phyloP scores from a whole-genome alignment of 1,139 yeast genomes.

The Geotrichum citri-aurantii region DNA sequence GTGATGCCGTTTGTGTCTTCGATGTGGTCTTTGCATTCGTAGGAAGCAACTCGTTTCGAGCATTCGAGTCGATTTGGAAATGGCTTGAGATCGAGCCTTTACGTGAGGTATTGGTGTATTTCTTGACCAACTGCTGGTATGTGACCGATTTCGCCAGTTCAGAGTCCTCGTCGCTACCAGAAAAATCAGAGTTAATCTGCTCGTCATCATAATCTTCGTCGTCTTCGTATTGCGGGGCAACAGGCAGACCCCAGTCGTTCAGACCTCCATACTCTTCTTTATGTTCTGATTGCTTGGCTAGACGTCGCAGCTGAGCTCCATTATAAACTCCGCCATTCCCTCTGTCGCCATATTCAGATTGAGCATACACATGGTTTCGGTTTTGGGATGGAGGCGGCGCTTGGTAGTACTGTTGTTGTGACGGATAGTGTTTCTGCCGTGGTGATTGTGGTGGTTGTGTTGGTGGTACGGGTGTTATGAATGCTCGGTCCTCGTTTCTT shows the following conservation, averaged over 20 bases:
- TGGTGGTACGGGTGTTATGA: not conserved
- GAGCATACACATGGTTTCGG: slow-evolving; percentile 14
- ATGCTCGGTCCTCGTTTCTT: not conserved
- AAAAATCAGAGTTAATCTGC: slow-evolving; percentile 10
- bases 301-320: not conserved
- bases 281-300: not conserved
- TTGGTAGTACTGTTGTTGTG: not conserved
- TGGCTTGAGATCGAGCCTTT: not conserved
- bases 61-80: not conserved
- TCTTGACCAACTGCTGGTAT: slow-evolving; percentile 7
- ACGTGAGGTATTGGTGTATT: not conserved
- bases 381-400: not conserved
- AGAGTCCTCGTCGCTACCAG: slow-evolving; percentile 4
- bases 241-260: slow-evolving; percentile 29
- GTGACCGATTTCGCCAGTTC: slow-evolving; percentile 11
- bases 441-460: not conserved
- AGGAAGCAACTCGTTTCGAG: not conserved
- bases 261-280: slow-evolving; percentile 26
- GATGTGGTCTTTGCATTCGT: not conserved
- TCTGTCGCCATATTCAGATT: slow-evolving; percentile 10
- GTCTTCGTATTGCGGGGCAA: slow-evolving; percentile 16
- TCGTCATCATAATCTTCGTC: slow-evolving; percentile 15
- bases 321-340: not conserved
- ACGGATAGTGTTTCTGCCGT: not conserved
- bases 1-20: not conserved